phyloP scores from a whole-genome alignment of 2,329 filamentous ascomycete species.

The Colletotrichum sublineola region DNA sequence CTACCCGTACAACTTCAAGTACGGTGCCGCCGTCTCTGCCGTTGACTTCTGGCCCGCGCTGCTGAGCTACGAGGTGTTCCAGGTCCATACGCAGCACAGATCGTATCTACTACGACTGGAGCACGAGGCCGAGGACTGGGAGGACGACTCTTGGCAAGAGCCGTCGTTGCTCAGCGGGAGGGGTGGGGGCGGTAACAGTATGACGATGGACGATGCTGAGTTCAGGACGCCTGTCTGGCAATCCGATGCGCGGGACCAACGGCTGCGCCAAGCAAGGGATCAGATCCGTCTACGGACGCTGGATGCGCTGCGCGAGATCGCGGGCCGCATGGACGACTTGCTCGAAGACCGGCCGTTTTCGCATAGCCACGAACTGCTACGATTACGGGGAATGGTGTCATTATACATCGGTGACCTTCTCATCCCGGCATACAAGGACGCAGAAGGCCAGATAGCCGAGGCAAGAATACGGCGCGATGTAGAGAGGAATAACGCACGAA shows the following conservation, averaged over 20 bases:
- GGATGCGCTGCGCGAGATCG: slow-evolving; percentile 71
- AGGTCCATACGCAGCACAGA: slow-evolving; percentile 72
- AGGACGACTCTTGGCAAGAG: slow-evolving; percentile 44
- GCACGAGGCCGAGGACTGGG: slow-evolving; percentile 49
- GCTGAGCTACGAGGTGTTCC: slow-evolving; percentile 85
- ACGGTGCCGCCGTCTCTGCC: slow-evolving; percentile 72
- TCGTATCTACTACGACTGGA: slow-evolving; percentile 56
- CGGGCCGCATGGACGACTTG: slow-evolving; percentile 76
- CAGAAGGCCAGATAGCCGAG: slow-evolving; percentile 48
- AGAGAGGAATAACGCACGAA: slow-evolving; percentile 54
- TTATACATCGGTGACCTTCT: slow-evolving; percentile 81
- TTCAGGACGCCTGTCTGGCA: slow-evolving; percentile 43
- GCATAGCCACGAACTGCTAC: slow-evolving; percentile 74
- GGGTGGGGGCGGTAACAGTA: slow-evolving; percentile 41
- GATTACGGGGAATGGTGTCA: slow-evolving; percentile 79
- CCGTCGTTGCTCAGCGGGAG: slow-evolving; percentile 31
- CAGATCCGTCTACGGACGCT: slow-evolving; percentile 66
- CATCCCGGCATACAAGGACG: slow-evolving; percentile 56
- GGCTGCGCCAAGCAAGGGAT: slow-evolving; percentile 52
- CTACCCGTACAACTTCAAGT: slow-evolving; percentile 76
- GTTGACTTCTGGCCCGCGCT: slow-evolving; percentile 86
- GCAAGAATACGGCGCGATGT: slow-evolving; percentile 38
- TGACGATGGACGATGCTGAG: slow-evolving; percentile 45
- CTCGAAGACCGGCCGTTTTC: slow-evolving; percentile 79
- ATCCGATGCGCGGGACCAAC: slow-evolving; percentile 41